Conservation (phyloP, 148 eudicot species). For the Cornus florida region DNA sequence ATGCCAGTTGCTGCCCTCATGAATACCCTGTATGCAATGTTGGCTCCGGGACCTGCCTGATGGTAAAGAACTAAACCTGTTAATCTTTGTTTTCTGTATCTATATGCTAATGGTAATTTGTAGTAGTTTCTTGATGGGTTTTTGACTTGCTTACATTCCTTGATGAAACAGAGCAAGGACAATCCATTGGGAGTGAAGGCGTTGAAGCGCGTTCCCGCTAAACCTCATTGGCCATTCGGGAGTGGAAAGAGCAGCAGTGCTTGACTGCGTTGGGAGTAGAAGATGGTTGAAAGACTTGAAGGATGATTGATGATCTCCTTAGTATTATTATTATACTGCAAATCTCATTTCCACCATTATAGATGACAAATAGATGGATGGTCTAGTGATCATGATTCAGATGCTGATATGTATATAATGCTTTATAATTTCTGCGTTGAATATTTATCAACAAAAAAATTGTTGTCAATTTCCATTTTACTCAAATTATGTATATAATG, state of each 20-base stretch:
- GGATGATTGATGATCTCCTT: too few species aligned
- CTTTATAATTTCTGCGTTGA: too few species aligned
- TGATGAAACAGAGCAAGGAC: conserved; percentile 48
- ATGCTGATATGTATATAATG: too few species aligned
- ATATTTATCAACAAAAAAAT: too few species aligned
- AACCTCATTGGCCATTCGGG: conserved; percentile 21
- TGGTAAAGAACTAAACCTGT: conserved; percentile 37
- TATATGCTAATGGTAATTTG: not conserved
- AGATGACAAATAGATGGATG: too few species aligned
- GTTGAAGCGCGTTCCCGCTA: conserved; percentile 49
- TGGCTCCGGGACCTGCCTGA: conserved; percentile 53
- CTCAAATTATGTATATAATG: too few species aligned
- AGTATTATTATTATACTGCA: too few species aligned
- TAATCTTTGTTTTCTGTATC: too few species aligned
- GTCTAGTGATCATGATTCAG: too few species aligned
- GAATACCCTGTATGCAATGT: conserved; percentile 75
- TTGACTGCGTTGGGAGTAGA: not conserved
- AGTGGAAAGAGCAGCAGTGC: conserved; percentile 31
- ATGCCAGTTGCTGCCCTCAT: conserved; percentile 78
- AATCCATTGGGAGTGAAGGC: conserved; percentile 56
- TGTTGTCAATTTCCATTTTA: too few species aligned
- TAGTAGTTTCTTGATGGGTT: not conserved
- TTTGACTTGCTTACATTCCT: not conserved
- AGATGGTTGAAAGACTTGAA: too few species aligned
- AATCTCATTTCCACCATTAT: too few species aligned